phyloP scores from a whole-genome alignment of 345 rosid genomes.

The Pseudoturritis turrita region DNA sequence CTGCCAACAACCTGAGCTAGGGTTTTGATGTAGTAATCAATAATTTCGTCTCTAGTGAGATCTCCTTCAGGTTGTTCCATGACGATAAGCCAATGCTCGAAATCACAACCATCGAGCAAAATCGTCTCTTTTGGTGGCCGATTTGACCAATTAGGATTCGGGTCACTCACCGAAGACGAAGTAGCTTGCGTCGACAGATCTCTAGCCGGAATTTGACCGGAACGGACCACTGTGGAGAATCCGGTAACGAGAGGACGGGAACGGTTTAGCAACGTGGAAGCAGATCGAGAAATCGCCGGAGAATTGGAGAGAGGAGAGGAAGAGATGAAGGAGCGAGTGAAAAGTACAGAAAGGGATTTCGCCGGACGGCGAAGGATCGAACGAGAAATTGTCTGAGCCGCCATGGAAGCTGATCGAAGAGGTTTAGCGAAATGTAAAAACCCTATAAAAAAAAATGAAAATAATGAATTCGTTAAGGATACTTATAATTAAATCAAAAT shows the following conservation, averaged over 20 bases:
- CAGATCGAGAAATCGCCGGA: background rate
- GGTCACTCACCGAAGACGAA: constrained; percentile 64
- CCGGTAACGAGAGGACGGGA: background rate
- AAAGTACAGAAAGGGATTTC: constrained; percentile 13
- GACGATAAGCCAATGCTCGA: constrained; percentile 91
- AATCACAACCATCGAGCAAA: constrained; percentile 88
- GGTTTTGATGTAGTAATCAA: constrained; percentile 67
- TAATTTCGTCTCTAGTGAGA: constrained; percentile 80
- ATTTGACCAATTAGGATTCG: constrained; percentile 82
- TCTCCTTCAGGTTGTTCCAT: constrained; percentile 63
- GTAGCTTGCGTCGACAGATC: constrained; percentile 46
- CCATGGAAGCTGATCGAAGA: constrained; percentile 28
- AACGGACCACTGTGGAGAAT: background rate
- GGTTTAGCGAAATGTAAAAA: background rate
- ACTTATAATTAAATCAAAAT: background rate
- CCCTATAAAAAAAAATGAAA: no score
- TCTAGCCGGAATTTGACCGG: background rate
- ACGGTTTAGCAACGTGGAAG: background rate
- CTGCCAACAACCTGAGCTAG: constrained; percentile 71
- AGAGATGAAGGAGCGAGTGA: constrained; percentile 10
- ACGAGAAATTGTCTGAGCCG: constrained; percentile 31
- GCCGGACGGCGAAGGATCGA: constrained; percentile 32
- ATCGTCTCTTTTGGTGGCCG: constrained; percentile 91
- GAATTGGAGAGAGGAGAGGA: constrained; percentile 5
- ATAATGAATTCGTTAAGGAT: no score